Evolutionary conservation across 2,329 filamentous ascomycete species (phyloP), one percentile per base, ranked within the genome.

Genomic region (Trichoderma simmonsii): DNA sequence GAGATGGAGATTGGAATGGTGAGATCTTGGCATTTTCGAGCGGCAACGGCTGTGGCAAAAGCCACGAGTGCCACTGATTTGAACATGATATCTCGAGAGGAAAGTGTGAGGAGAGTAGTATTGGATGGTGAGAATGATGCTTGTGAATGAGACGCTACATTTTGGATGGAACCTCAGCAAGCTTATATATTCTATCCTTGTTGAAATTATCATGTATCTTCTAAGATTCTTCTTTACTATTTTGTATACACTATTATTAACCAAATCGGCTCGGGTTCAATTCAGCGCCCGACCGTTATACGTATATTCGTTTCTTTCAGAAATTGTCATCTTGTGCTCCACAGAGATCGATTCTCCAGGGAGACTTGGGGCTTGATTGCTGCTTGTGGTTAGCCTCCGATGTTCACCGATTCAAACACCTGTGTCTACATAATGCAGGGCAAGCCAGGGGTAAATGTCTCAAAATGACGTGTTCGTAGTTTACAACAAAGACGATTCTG

Each of bases 1-100:
- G 83, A 83, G 63, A 91, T 85, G 4, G 82, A 79, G 15, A 92
- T 82, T 2, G 88, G 86, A 6, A 92, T 83, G 1, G 84, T 87
- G 36, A 91, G 76, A 73, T 90, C 85, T 48, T 74, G 78, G 76
- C 84, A 86, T 15, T 79, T 77, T 34, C 81, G 79, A 8, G 83
- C 82, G 6, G 39, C 21, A 59, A 79, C 74, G 15, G 76, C 76
- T 28, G 77, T 71, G 34, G 78, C 72, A 28, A 81, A 73, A 57
- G 61, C 69, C 61, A 72, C 14, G 61, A 72, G 51, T 15, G 61
- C 9, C 30, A 56, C n/a, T 12, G 65, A 59, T 24, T 61, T 65
- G 43, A 72, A 34, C 71, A 72, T 72, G 34, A 51, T 51, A 43
- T 34, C 1, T 26, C 34, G 1, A 43, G 24, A 48, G 8, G 18